Conservation (phyloP, 2,329 filamentous ascomycete genomes). For the Xylaria sp. region DNA sequence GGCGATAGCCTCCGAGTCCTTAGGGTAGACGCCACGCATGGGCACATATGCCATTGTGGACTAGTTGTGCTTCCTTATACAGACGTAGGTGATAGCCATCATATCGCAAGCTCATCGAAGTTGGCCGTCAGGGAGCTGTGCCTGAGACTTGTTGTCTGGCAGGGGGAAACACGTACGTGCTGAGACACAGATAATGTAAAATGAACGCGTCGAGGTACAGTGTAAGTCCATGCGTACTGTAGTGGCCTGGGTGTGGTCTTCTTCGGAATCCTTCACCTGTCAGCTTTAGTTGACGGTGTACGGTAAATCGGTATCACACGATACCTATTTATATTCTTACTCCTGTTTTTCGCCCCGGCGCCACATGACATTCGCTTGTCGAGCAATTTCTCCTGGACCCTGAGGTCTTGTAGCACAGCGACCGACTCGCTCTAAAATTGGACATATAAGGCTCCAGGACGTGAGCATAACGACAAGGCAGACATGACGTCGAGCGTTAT, state of each 20-base stretch:
- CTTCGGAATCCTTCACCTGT: conserved; percentile 19
- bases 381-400: conserved; percentile 3
- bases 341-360: background rate
- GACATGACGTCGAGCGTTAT: conserved; percentile 3
- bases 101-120: conserved; percentile 8
- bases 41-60: conserved; percentile 26
- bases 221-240: background rate
- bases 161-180: no score
- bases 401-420: conserved; percentile 10
- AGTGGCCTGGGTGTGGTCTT: background rate
- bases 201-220: background rate
- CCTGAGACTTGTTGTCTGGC: background rate
- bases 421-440: conserved; percentile 21
- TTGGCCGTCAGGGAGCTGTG: background rate
- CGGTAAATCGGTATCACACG: conserved; percentile 23
- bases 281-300: conserved; percentile 22
- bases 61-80: conserved; percentile 6
- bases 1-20: conserved; percentile 25
- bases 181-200: background rate
- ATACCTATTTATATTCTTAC: conserved; percentile 24
- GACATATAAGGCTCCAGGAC: conserved; percentile 1
- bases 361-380: background rate
- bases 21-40: conserved; percentile 32
- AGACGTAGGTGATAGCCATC: conserved; percentile 24
- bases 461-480: background rate